Conservation (phyloP, 1,284 basidiomycete genomes). For the Tylopilus sp. region DNA sequence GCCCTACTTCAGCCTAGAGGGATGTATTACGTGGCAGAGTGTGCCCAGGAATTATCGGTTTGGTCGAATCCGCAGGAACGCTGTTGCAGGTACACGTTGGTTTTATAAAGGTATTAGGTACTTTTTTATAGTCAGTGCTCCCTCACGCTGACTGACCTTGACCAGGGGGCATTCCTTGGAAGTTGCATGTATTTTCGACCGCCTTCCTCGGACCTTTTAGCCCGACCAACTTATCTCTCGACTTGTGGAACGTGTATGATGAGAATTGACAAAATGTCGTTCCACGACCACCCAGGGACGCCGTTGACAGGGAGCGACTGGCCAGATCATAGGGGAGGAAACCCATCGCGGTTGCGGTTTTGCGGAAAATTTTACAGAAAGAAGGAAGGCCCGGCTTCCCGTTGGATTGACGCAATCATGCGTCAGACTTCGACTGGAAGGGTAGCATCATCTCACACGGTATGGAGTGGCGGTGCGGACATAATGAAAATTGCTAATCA, state of each 20-base stretch:
- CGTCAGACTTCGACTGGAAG: conserved; percentile 33
- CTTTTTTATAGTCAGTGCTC: conserved; percentile 11
- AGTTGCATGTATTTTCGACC: conserved; percentile 15
- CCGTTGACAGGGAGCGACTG: conserved; percentile 9
- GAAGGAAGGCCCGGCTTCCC: conserved; percentile 37
- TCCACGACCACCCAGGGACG: conserved; percentile 17
- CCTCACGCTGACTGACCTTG: background rate
- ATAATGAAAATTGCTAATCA: conserved; percentile 31
- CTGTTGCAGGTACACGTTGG: conserved; percentile 15
- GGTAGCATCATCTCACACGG: conserved; percentile 47
- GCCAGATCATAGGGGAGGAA: conserved; percentile 6
- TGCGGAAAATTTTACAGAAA: conserved; percentile 17
- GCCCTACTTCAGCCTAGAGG: conserved; percentile 1
- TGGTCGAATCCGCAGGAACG: conserved; percentile 27
- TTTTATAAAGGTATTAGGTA: background rate
- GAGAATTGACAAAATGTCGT: conserved; percentile 4
- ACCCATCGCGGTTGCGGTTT: background rate
- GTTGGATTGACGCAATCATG: conserved; percentile 45
- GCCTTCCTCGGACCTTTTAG: background rate
- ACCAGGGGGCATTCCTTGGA: conserved; percentile 20
- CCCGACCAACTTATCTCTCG: background rate
- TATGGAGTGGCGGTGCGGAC: conserved; percentile 44
- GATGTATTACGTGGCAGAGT: conserved; percentile 8
- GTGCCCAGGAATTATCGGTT: conserved; percentile 8
- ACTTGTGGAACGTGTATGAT: conserved; percentile 3